A percentile compares a stretch with the other conserved stretches of the same genome.
These are phyloP conservation scores for Endoconidiophora polonica DNA, from an alignment of 2,329 filamentous ascomycete species.

Conservation along the genomic window DNA sequence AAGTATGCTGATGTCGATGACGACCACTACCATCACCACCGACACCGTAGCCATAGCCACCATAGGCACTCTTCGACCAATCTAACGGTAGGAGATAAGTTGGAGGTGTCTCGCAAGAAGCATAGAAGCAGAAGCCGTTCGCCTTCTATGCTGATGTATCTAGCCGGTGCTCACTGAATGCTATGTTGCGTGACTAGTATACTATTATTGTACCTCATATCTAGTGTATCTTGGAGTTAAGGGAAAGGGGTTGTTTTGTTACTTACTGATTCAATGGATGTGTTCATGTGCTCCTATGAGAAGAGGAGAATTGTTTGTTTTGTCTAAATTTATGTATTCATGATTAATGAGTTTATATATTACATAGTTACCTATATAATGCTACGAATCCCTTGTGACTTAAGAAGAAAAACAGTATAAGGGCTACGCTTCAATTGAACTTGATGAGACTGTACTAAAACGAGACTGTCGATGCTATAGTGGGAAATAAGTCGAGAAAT, in stretches of 20 bases:
- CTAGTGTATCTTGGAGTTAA: background rate
- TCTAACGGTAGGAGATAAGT: slow-evolving; percentile 23
- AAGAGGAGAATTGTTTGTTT: no score
- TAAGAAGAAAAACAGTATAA: no score
- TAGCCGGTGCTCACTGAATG: slow-evolving; percentile 31
- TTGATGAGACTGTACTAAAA: no score
- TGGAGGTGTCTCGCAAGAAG: slow-evolving; percentile 43
- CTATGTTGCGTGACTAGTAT: background rate
- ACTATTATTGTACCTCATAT: background rate
- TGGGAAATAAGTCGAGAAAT: no score
- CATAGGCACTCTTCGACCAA: background rate
- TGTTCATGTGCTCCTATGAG: no score
- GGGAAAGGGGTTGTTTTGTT: background rate
- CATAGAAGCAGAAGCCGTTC: slow-evolving; percentile 39
- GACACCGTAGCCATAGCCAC: slow-evolving; percentile 20
- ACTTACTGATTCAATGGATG: background rate
- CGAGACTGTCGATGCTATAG: no score
- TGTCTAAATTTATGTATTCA: no score
- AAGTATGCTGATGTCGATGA: background rate
- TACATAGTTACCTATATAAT: no score
- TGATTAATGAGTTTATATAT: no score
- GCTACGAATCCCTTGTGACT: no score
- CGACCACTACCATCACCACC: slow-evolving; percentile 27
- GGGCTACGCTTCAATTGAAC: no score
- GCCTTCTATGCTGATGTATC: slow-evolving; percentile 38